A percentile compares a stretch with the other conserved stretches of the same genome.
Evolutionary conservation across 2,329 filamentous ascomycete species (phyloP).

Genomic region (Hymenoscyphus occultus): DNA sequence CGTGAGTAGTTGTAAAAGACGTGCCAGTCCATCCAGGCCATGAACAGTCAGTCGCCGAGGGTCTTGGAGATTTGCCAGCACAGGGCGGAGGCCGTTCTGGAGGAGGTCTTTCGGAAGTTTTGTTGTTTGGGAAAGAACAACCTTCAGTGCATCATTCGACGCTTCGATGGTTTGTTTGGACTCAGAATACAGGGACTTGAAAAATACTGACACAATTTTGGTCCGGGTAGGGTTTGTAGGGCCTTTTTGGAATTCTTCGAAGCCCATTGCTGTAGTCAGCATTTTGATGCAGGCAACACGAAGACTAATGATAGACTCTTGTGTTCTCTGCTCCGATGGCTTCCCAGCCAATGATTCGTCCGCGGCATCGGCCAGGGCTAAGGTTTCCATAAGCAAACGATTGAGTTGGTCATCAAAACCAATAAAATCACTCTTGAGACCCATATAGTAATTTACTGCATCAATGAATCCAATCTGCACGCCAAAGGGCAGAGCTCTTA

Average conservation of each 20-base stretch:
- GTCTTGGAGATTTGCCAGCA: conserved; percentile 95
- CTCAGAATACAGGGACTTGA: conserved; percentile 94
- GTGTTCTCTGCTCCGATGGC: conserved; percentile 89
- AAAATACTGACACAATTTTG: conserved; percentile 90
- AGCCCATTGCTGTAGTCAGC: conserved; percentile 87
- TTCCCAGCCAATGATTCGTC: conserved; percentile 93
- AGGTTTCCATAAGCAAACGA: conserved; percentile 84
- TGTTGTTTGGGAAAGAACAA: conserved; percentile 81
- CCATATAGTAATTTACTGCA: conserved; percentile 92
- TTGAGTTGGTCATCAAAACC: conserved; percentile 90
- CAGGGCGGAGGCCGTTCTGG: conserved; percentile 88
- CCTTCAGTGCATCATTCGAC: conserved; percentile 84
- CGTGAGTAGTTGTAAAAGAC: conserved; percentile 84
- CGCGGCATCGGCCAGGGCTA: conserved; percentile 90
- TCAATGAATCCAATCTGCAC: conserved; percentile 99
- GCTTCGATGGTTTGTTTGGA: conserved; percentile 90
- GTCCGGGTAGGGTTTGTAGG: conserved; percentile 63
- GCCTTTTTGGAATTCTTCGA: conserved; percentile 83
- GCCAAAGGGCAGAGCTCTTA: conserved; percentile 87
- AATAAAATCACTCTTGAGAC: conserved; percentile 83
- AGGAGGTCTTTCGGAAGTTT: conserved; percentile 94
- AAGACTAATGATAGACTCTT: conserved; percentile 87
- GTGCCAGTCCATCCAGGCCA: conserved; percentile 85
- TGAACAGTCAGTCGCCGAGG: conserved; percentile 85
- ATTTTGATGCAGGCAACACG: conserved; percentile 92